A percentile compares a stretch with the other conserved stretches of the same genome.
Evolutionary conservation across 805 yeast genomes (phyloP).

Genomic region (Candida chauliodis): DNA sequence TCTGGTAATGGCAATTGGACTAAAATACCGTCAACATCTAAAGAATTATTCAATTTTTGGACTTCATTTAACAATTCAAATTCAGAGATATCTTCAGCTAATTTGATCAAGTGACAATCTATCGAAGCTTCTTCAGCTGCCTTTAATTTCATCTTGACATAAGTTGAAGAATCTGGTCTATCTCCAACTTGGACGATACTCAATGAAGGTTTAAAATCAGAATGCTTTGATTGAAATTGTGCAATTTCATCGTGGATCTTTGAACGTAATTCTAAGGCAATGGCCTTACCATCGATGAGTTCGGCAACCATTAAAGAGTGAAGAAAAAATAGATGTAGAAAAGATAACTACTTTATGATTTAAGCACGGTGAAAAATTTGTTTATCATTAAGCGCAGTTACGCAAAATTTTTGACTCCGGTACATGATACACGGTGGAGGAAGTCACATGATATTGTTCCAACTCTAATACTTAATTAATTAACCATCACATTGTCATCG

Average conservation of each 20-base stretch:
- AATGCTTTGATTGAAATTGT: constrained; percentile 39
- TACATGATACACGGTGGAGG: too few relatives aligned
- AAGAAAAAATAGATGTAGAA: constrained; percentile 7
- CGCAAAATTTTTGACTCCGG: not conserved
- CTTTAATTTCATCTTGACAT: constrained; percentile 74
- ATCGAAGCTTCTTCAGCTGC: constrained; percentile 73
- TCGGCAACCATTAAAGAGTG: constrained; percentile 25
- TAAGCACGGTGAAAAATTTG: constrained; percentile 7
- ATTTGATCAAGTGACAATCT: constrained; percentile 54
- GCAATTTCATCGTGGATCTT: constrained; percentile 38
- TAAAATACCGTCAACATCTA: constrained; percentile 64
- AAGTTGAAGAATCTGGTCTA: constrained; percentile 77
- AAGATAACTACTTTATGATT: not conserved
- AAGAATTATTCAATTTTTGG: constrained; percentile 53
- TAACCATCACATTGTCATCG: too few relatives aligned
- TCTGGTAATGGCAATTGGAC: constrained; percentile 76
- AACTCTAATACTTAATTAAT: too few relatives aligned
- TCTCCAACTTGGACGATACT: constrained; percentile 74
- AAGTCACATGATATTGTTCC: not conserved
- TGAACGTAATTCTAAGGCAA: constrained; percentile 38
- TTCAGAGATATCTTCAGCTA: constrained; percentile 57
- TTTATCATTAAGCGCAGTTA: constrained; percentile 3
- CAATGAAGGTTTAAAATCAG: constrained; percentile 61
- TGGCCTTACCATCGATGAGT: constrained; percentile 43
- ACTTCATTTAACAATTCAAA: constrained; percentile 52